These are phyloP conservation scores for Calvatia gigantea DNA, from an alignment of 768 basidiomycete genomes.

Conservation along the genomic window DNA sequence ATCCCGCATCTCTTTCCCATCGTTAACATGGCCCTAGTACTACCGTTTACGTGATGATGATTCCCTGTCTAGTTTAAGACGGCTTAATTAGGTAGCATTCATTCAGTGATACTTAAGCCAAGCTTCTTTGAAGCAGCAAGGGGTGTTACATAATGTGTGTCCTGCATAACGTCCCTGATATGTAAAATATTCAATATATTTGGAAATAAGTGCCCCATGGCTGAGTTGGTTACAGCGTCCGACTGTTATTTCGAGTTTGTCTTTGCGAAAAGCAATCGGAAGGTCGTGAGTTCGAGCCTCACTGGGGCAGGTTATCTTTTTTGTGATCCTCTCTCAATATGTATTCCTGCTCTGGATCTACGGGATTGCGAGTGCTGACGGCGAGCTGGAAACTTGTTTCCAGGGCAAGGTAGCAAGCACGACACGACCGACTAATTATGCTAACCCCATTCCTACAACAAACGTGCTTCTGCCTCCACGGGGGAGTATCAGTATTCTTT, in stretches of 20 bases:
- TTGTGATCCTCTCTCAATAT: not conserved
- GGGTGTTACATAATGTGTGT: no score
- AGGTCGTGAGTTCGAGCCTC: constrained; percentile 72
- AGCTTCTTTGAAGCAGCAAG: no score
- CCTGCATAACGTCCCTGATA: no score
- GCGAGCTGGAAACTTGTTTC: not conserved
- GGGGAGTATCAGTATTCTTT: constrained; percentile 77
- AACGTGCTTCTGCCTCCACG: constrained; percentile 81
- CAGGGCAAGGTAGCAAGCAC: not conserved
- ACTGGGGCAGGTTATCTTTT: constrained; percentile 43
- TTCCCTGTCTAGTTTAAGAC: no score
- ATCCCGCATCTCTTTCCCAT: no score
- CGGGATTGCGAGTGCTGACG: not conserved
- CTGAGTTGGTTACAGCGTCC: constrained; percentile 79
- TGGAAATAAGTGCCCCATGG: constrained; percentile 59
- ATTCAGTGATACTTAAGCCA: no score
- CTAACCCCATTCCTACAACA: constrained; percentile 68
- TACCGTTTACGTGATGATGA: no score
- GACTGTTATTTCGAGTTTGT: constrained; percentile 47
- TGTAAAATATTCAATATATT: no score
- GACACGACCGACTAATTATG: constrained; percentile 4
- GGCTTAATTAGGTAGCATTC: no score
- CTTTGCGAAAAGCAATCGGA: constrained; percentile 36
- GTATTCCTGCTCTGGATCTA: not conserved
- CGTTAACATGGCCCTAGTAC: no score